Conservation (phyloP, 2,329 filamentous ascomycete genomes). For the Elsinoe fawcettii region DNA sequence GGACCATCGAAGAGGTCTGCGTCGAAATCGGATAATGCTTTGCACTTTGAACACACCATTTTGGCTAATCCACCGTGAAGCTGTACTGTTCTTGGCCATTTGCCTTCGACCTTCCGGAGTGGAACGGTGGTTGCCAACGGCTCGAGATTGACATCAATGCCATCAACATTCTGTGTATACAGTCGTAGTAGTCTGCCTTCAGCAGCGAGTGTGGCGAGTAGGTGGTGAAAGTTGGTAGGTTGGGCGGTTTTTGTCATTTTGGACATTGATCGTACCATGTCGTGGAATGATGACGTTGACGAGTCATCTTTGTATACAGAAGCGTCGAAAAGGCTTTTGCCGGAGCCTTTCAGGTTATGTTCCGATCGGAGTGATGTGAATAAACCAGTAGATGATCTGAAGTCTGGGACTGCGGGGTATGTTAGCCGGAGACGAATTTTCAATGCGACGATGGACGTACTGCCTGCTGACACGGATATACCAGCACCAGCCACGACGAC, state of each 20-base stretch:
- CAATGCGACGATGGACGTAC: conserved; percentile 43
- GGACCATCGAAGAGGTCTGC: conserved; percentile 74
- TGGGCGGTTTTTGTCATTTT: conserved; percentile 66
- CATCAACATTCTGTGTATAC: conserved; percentile 96
- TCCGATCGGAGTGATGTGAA: conserved; percentile 79
- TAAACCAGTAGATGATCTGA: conserved; percentile 81
- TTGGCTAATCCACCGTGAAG: conserved; percentile 88
- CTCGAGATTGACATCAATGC: conserved; percentile 76
- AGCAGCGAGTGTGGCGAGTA: conserved; percentile 80
- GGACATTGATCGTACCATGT: conserved; percentile 88
- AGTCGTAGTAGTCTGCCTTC: conserved; percentile 82
- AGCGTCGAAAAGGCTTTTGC: conserved; percentile 93
- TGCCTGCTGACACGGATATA: conserved; percentile 93
- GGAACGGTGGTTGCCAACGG: conserved; percentile 76
- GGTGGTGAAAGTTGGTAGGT: conserved; percentile 85
- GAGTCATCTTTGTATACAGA: conserved; percentile 91
- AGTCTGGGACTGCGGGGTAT: conserved; percentile 67
- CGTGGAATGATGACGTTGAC: conserved; percentile 84
- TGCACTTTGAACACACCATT: conserved; percentile 95
- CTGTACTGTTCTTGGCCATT: conserved; percentile 90
- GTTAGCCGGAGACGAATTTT: conserved; percentile 21
- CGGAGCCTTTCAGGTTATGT: conserved; percentile 85
- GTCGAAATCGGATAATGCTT: conserved; percentile 66
- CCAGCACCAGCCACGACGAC: conserved; percentile 93
- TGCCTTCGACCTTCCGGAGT: conserved; percentile 57